Percentiles rank a stretch among this genome's conserved stretches.
Conservation (phyloP, 176 grass and related monocot genomes). For the Carex parvula region DNA sequence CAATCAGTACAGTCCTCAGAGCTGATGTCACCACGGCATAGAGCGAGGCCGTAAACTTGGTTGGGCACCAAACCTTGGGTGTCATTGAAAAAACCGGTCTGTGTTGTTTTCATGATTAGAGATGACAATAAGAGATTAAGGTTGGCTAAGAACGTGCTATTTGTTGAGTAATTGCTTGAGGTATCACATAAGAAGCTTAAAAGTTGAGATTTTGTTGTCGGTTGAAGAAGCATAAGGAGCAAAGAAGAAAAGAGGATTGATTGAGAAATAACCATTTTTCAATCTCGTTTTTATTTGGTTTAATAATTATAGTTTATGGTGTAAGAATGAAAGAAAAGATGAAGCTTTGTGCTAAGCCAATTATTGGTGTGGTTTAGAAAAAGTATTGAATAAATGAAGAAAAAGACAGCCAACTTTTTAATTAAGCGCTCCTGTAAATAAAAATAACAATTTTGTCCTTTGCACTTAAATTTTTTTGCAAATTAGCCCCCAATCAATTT, state of each 20-base stretch:
- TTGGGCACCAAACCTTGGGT: constrained; percentile 26
- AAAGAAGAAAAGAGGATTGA: constrained; percentile 6
- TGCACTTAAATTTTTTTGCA: neutral
- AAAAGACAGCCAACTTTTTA: neutral
- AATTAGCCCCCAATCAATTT: no score
- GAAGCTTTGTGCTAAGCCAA: neutral
- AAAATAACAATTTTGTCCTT: neutral
- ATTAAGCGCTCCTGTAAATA: no score
- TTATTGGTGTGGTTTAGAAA: neutral
- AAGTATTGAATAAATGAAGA: neutral
- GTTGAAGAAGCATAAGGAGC: neutral
- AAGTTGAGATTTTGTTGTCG: neutral
- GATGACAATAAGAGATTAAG: constrained; percentile 9
- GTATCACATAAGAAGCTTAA: neutral
- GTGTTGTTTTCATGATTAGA: constrained; percentile 22
- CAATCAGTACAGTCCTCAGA: constrained; percentile 37
- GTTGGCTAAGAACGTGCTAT: constrained; percentile 35
- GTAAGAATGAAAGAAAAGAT: neutral
- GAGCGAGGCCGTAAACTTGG: constrained; percentile 27
- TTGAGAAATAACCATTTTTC: neutral
- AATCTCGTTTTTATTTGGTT: neutral
- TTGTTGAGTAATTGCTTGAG: constrained; percentile 16
- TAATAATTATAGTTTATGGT: neutral
- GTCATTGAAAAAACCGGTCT: neutral
- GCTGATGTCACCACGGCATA: constrained; percentile 49